Evolutionary conservation across 2,329 filamentous ascomycete species (phyloP).

Genomic region (Myriangium duriaei): DNA sequence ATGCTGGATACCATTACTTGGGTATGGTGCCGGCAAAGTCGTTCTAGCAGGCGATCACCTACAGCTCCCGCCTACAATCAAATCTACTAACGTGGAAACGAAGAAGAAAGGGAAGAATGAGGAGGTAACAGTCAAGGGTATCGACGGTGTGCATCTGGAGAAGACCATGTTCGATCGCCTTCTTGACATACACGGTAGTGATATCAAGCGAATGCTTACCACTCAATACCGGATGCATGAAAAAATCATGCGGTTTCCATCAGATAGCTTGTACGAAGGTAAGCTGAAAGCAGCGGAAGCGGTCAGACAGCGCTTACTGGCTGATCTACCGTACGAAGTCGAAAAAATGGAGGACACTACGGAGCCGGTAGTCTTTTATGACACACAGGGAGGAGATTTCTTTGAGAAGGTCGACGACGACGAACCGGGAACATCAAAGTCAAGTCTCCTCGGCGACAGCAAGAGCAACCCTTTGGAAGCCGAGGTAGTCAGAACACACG

Average conservation of each 20-base stretch:
- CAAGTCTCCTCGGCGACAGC: conserved; percentile 53
- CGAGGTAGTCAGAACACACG: conserved; percentile 64
- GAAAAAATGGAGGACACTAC: conserved; percentile 71
- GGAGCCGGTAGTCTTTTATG: conserved; percentile 84
- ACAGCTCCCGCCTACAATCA: conserved; percentile 89
- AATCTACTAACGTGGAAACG: conserved; percentile 47
- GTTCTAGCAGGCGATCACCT: conserved; percentile 90
- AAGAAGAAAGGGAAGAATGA: conserved; percentile 31
- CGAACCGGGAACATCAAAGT: conserved; percentile 55
- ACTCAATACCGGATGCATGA: conserved; percentile 98
- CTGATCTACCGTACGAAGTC: conserved; percentile 65
- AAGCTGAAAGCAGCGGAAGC: conserved; percentile 68
- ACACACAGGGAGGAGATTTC: conserved; percentile 91
- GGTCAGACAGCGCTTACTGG: conserved; percentile 64
- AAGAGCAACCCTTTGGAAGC: conserved; percentile 92
- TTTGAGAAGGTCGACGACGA: conserved; percentile 68
- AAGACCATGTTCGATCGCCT: conserved; percentile 89
- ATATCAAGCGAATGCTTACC: conserved; percentile 88
- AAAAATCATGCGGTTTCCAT: conserved; percentile 88
- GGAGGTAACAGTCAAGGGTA: conserved; percentile 21
- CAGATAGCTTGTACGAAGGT: conserved; percentile 72
- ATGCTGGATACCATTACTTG: conserved; percentile 84
- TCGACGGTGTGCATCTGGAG: conserved; percentile 46
- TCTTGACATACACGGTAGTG: conserved; percentile 63
- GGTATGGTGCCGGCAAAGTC: conserved; percentile 58